These are phyloP conservation scores for Stachybotrys chlorohalonatus DNA, from an alignment of 2,329 filamentous ascomycete genomes.

Conservation along the genomic window DNA sequence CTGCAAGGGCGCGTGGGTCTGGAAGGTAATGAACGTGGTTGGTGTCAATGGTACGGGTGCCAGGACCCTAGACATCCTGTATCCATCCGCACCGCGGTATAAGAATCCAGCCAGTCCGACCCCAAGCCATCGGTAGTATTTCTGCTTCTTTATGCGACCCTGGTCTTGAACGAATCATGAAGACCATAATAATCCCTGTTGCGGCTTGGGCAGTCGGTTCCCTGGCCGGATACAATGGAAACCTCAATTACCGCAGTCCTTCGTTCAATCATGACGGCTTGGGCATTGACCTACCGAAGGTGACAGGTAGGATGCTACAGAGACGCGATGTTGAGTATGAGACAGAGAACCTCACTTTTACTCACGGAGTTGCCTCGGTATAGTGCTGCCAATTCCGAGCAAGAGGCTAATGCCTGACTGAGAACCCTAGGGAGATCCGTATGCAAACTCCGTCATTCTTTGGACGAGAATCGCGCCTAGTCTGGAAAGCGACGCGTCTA, in stretches of 20 bases:
- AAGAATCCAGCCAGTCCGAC: too few relatives aligned
- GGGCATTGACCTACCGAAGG: conserved; percentile 54
- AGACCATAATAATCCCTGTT: too few relatives aligned
- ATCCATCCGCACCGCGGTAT: too few relatives aligned
- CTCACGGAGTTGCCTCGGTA: conserved; percentile 45
- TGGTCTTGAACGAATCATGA: too few relatives aligned
- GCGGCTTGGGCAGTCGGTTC: too few relatives aligned
- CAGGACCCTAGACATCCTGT: too few relatives aligned
- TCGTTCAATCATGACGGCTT: conserved; percentile 54
- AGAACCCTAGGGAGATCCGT: conserved; percentile 28
- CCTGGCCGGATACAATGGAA: conserved; percentile 22
- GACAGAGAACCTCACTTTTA: conserved; percentile 47
- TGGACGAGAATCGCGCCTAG: conserved; percentile 39
- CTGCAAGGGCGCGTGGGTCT: too few relatives aligned
- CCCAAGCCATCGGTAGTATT: too few relatives aligned
- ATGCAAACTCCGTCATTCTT: conserved; percentile 48
- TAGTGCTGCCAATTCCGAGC: background rate
- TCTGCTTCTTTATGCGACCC: too few relatives aligned
- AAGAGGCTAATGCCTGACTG: background rate
- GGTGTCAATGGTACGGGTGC: too few relatives aligned
- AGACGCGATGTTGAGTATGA: conserved; percentile 31
- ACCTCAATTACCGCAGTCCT: conserved; percentile 60
- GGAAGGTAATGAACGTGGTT: too few relatives aligned
- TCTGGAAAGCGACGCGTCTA: conserved; percentile 25
- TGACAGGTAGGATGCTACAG: conserved; percentile 2